Conservation (phyloP, 495 filamentous ascomycete species). For the Chaetomium fimeti region DNA sequence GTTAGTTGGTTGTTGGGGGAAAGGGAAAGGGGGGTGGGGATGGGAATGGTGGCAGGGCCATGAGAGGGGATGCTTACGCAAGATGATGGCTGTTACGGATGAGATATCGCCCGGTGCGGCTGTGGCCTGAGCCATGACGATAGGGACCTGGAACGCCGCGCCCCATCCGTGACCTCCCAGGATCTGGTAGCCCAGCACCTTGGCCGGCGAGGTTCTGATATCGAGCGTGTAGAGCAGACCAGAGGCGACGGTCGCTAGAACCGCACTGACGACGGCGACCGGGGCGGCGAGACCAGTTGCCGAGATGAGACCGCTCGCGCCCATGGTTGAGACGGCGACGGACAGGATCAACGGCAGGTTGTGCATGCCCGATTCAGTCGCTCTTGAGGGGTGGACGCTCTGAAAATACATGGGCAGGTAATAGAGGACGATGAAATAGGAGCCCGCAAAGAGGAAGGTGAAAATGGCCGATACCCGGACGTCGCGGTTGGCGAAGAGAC, state of each 20-base stretch:
- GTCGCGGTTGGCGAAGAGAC: constrained; percentile 46
- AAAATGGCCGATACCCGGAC: constrained; percentile 42
- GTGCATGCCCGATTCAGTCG: constrained; percentile 51
- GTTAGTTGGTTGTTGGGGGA: constrained; percentile 6
- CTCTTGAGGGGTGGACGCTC: constrained; percentile 43
- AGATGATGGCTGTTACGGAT: constrained; percentile 43
- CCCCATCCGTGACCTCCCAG: constrained; percentile 55
- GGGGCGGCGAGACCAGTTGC: constrained; percentile 53
- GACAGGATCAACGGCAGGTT: constrained; percentile 54
- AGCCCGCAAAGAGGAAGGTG: constrained; percentile 45
- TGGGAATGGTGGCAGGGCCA: not conserved
- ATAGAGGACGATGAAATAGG: constrained; percentile 52
- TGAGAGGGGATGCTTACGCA: constrained; percentile 55
- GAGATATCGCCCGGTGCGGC: constrained; percentile 41
- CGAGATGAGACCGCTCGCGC: constrained; percentile 49
- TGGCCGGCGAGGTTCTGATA: constrained; percentile 41
- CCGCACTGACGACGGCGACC: constrained; percentile 48
- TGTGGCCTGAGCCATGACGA: constrained; percentile 56
- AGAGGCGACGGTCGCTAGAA: constrained; percentile 55
- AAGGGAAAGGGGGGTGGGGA: not conserved
- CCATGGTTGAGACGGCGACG: constrained; percentile 49
- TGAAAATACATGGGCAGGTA: constrained; percentile 68
- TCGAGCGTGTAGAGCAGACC: constrained; percentile 53
- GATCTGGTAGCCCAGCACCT: constrained; percentile 62
- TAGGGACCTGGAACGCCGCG: constrained; percentile 49